Base-by-base conservation (phyloP, 2,329 filamentous ascomycete species). In the Scleromitrula shiraiana region DNA sequence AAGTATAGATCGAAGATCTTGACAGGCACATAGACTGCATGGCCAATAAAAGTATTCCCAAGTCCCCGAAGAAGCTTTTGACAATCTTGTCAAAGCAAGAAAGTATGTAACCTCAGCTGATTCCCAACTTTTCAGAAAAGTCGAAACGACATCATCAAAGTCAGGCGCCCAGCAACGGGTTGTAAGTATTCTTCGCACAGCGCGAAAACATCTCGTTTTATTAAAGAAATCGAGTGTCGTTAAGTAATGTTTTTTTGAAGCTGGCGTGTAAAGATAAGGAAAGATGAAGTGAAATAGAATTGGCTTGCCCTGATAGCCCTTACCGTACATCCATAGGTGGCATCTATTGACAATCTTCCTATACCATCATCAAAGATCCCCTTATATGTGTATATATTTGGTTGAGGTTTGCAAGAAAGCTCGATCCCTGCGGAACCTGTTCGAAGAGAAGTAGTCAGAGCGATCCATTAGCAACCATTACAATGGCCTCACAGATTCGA, bases 141-240 rank as follows among this genome's bases (percentile, higher is more conserved):
- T 76, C 75, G 67, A 67, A 77, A 81, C 69, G 76, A 77, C 72
- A 70, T 70, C 74, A n/a, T 81, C 78, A 76, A 80, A 75, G 69
- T 69, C 76, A 75, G 80, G 80, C 77, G 80, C 80, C 80, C 80
- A 84, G 80, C 78, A 72, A 82, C 76, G 78, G 78, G 78, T 75
- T 46, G 44, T 65, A 60, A 59, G 70, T 72, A 70, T 56, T 84
- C 78, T 84, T 68, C 79, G 80, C 78, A 64, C 78, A 80, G 80
- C 76, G 75, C 77, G 77, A 82, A 79, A 80, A 80, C 78, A 79
- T 68, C 68, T 69, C 72, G 70, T 68, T 77, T 66, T 46, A 53
- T 46, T 44, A 40, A 40, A 41, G 36, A 49, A 48, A 47, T 41
- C 36, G 43, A 42, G 43, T 50, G 48, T 40, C 40, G 41, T 51